phyloP scores from a whole-genome alignment of 2,329 filamentous ascomycete genomes.

The Alternaria sp. region DNA sequence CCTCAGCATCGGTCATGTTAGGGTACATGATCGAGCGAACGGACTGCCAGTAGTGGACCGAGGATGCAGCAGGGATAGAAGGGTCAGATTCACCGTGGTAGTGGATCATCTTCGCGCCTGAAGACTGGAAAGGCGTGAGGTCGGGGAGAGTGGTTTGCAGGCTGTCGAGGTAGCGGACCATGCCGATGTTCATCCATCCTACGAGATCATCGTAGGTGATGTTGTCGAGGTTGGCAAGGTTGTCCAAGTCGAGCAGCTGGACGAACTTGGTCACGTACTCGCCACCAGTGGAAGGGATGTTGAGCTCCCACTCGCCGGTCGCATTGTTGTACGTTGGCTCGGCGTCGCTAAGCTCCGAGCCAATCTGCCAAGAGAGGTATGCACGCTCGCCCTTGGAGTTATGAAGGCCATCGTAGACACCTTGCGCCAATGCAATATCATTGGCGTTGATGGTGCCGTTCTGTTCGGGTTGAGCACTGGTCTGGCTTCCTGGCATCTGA shows the following conservation, averaged over 20 bases:
- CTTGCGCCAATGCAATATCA: slow-evolving; percentile 38
- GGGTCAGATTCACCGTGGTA: slow-evolving; percentile 67
- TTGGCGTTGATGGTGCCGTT: slow-evolving; percentile 46
- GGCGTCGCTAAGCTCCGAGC: slow-evolving; percentile 46
- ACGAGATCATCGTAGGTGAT: slow-evolving; percentile 66
- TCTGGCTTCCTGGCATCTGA: slow-evolving; percentile 18
- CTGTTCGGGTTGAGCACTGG: slow-evolving; percentile 35
- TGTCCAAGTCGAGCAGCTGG: slow-evolving; percentile 45
- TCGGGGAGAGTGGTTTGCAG: slow-evolving; percentile 65
- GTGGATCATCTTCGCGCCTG: slow-evolving; percentile 66
- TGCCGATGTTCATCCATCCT: slow-evolving; percentile 63
- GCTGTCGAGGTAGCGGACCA: slow-evolving; percentile 60
- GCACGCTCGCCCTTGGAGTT: slow-evolving; percentile 52
- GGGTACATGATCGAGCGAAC: slow-evolving; percentile 63
- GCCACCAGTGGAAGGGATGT: slow-evolving; percentile 46
- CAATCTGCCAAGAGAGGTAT: slow-evolving; percentile 53
- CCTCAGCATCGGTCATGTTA: slow-evolving; percentile 49
- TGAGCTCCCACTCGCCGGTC: slow-evolving; percentile 45
- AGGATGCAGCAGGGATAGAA: slow-evolving; percentile 63
- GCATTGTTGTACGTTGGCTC: slow-evolving; percentile 47
- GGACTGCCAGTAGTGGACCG: slow-evolving; percentile 64
- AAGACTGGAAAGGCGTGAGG: slow-evolving; percentile 59
- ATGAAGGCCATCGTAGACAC: slow-evolving; percentile 50
- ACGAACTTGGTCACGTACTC: slow-evolving; percentile 58
- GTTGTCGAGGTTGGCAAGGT: slow-evolving; percentile 30